These are phyloP conservation scores for Russula ochroleuca DNA, from an alignment of 768 basidiomycete species.

Conservation along the genomic window DNA sequence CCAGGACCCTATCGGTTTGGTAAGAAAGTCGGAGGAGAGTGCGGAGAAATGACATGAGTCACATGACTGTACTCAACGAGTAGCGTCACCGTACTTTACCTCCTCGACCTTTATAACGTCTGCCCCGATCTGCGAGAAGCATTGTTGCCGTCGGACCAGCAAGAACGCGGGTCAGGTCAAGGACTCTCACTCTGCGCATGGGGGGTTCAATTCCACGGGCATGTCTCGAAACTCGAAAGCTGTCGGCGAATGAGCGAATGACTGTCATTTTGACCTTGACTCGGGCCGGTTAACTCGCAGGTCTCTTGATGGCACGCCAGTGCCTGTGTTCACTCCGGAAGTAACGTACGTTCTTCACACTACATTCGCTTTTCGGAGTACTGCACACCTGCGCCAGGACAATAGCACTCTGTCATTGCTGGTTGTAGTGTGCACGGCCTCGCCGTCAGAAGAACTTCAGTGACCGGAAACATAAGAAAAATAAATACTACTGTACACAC, in stretches of 20 bases:
- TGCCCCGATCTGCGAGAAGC: slow-evolving; percentile 88
- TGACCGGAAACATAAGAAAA: neutral
- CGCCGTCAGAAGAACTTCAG: neutral
- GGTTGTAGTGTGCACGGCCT: neutral
- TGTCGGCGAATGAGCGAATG: too few relatives aligned
- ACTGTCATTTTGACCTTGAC: too few relatives aligned
- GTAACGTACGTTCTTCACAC: too few relatives aligned
- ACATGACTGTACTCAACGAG: slow-evolving; percentile 47
- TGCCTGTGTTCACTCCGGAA: too few relatives aligned
- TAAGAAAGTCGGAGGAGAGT: too few relatives aligned
- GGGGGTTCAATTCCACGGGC: slow-evolving; percentile 65
- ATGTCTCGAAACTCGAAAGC: neutral
- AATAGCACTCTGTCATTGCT: too few relatives aligned
- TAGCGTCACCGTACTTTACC: slow-evolving; percentile 79
- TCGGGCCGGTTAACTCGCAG: too few relatives aligned
- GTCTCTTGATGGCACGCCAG: too few relatives aligned
- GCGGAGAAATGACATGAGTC: neutral
- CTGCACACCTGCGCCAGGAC: too few relatives aligned
- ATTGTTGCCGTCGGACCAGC: too few relatives aligned
- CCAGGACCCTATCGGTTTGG: slow-evolving; percentile 33
- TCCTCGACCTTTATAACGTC: slow-evolving; percentile 94
- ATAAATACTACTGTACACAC: neutral
- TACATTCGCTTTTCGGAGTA: too few relatives aligned
- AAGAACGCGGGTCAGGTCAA: slow-evolving; percentile 86
- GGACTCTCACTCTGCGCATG: slow-evolving; percentile 66